Base-by-base conservation (phyloP, 2,329 filamentous ascomycete genomes). In the Botrytis squamosa region DNA sequence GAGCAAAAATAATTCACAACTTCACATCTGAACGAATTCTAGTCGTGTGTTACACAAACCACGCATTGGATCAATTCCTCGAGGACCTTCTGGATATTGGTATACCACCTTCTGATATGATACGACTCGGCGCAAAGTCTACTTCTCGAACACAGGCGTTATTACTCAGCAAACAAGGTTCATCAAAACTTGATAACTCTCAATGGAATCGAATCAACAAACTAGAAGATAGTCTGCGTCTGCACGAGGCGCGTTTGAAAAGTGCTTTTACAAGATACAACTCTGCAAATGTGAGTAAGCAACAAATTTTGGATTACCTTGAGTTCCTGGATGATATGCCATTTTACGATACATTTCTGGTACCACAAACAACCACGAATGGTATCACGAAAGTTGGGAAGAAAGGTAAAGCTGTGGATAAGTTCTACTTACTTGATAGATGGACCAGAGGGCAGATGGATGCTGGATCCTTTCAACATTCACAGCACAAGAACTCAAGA, bases 41-140 rank as follows among this genome's bases (percentile, higher is more conserved):
- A 0, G 87, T 94, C 0, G 80, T 92, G 2, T 89, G 88, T 40
- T 93, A 89, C 73, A 93, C 91, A 0, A 92, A 93, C 70, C 90
- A 92, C 76, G 89, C 90, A 0, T 81, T 91, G 0, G 89, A 92
- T 70, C 85, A 93, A 80, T 90, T 92, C 65, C 80, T 92, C 0
- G 87, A 90, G 74, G 91, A 93, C 59, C 80, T 93, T 0, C 81
- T 89, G 4, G 83, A 88, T 1, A 86, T 89, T 46, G 90, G 89
- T 0, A 88, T 93, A 10, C 77, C 84, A 0, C 1, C 76, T 0
- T 64, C 78, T 0, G 55, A 77, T 0, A 91, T 93, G 72, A 86
- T 92, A 0, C 86, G 92, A 0, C 83, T 94, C 0, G 92, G 92
- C 0, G 86, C 86, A 0, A 92, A 92, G 75, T 87, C 78, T 0